Conservation (phyloP, 106 monocot species). For the Allium cepa region DNA sequence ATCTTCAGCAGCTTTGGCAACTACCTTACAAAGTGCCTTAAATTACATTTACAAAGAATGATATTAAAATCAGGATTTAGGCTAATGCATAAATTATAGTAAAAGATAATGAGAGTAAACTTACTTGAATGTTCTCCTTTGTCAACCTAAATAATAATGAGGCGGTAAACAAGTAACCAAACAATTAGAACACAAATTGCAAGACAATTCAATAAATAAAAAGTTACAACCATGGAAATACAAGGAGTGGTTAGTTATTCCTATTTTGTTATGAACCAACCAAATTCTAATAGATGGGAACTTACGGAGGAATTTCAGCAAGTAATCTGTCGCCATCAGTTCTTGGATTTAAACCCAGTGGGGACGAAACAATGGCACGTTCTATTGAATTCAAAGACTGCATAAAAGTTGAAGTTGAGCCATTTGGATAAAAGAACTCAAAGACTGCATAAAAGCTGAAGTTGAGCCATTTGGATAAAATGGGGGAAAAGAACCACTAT, state of each 20-base stretch:
- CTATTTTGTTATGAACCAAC: too few relatives aligned
- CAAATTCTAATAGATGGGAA: too few relatives aligned
- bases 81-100: too few relatives aligned
- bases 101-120: background rate
- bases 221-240: too few relatives aligned
- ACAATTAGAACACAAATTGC: too few relatives aligned
- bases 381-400: constrained; percentile 75
- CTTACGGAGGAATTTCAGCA: constrained; percentile 80
- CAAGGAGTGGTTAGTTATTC: too few relatives aligned
- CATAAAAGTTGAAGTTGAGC: background rate
- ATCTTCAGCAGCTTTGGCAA: constrained; percentile 81
- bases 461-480: too few relatives aligned
- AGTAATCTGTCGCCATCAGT: constrained; percentile 68
- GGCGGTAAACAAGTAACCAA: background rate
- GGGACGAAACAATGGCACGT: constrained; percentile 80
- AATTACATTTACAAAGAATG: background rate
- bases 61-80: too few relatives aligned
- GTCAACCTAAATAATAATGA: constrained; percentile 46
- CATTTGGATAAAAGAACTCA: too few relatives aligned
- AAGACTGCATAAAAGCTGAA: too few relatives aligned
- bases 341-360: constrained; percentile 82
- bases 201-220: too few relatives aligned
- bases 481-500: too few relatives aligned
- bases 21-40: constrained; percentile 86
- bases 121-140: constrained; percentile 84